phyloP scores from a whole-genome alignment of 352 stramenopile species.

The Blastocystis hominis region DNA sequence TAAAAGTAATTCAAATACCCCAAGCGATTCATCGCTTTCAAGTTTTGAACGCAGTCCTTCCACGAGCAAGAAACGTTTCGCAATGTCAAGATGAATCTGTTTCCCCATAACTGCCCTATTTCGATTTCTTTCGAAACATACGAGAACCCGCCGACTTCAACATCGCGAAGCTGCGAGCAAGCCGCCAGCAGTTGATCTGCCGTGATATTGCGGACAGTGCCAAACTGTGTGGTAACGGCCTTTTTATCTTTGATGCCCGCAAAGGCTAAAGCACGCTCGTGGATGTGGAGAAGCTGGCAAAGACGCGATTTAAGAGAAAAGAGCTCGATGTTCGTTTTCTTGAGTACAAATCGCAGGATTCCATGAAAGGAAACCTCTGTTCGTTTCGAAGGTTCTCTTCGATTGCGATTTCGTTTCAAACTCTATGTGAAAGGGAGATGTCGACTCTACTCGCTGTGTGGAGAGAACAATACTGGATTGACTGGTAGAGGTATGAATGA shows the following conservation, averaged over 20 bases:
- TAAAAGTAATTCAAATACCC: not conserved
- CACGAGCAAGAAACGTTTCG: not conserved
- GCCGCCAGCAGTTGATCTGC: not conserved
- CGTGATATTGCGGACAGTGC: not conserved
- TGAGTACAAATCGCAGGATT: not conserved
- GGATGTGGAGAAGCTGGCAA: not conserved
- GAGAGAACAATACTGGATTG: not conserved
- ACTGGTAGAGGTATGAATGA: not conserved
- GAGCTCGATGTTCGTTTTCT: not conserved
- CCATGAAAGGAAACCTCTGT: not conserved
- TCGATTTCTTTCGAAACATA: not conserved
- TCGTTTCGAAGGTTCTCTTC: not conserved
- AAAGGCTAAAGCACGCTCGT: not conserved
- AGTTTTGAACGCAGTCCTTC: not conserved
- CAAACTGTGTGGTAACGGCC: not conserved
- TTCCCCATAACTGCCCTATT: not conserved
- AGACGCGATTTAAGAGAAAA: not conserved
- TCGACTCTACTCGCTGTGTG: not conserved
- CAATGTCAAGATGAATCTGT: not conserved
- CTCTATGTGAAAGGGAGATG: not conserved
- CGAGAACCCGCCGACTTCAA: not conserved
- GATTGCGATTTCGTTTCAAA: not conserved
- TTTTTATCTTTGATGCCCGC: slow-evolving; percentile 2
- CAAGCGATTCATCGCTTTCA: not conserved
- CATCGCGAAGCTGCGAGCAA: not conserved